phyloP scores from a whole-genome alignment of 2,329 filamentous ascomycete species.

The Pyrenochaeta sp. region DNA sequence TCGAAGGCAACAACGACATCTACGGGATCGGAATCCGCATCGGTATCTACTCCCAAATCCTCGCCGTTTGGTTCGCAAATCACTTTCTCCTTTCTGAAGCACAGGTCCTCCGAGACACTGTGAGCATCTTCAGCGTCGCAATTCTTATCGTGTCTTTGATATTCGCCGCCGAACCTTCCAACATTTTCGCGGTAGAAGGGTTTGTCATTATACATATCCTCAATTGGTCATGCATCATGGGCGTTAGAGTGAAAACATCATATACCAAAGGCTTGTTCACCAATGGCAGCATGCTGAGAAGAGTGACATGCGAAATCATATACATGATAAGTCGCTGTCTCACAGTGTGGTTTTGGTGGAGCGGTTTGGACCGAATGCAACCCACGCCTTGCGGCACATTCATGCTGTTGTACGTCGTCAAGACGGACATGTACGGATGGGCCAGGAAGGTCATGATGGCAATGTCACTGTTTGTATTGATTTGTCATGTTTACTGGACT shows the following conservation, averaged over 20 bases:
- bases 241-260: conserved; percentile 9
- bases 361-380: conserved; percentile 23
- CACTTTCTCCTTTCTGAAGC: conserved; percentile 33
- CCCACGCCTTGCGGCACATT: conserved; percentile 25
- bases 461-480: conserved; percentile 13
- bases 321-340: conserved; percentile 10
- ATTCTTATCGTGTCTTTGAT: conserved; percentile 23
- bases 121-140: conserved; percentile 32
- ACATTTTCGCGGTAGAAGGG: conserved; percentile 22
- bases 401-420: conserved; percentile 21
- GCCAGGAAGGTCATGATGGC: conserved; percentile 25
- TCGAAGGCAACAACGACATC: conserved; percentile 57
- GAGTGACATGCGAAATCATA: conserved; percentile 7
- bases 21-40: conserved; percentile 40
- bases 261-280: conserved; percentile 3
- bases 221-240: conserved; percentile 19
- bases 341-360: conserved; percentile 33
- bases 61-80: conserved; percentile 36
- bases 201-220: conserved; percentile 31
- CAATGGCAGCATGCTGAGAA: conserved; percentile 2
- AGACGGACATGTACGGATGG: conserved; percentile 29
- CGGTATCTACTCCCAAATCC: conserved; percentile 36
- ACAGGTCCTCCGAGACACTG: conserved; percentile 23
- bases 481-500: conserved; percentile 11
- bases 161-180: conserved; percentile 11